Conservation (phyloP, 2,329 filamentous ascomycete species). For the Arthrobotrys sphaeroides region DNA sequence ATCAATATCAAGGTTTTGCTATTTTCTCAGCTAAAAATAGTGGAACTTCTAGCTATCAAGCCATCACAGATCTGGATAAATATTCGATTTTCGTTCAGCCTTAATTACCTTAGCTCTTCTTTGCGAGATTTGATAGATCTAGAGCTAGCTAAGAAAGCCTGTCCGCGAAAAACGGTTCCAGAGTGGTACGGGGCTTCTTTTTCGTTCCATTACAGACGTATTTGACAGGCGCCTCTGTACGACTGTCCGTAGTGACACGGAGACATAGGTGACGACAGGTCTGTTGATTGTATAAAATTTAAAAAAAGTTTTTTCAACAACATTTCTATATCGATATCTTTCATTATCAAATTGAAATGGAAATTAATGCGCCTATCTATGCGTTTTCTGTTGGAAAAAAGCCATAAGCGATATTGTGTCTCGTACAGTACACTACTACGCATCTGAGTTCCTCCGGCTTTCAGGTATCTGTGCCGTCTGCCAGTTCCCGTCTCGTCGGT, state of each 20-base stretch:
- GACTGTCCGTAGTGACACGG: neutral
- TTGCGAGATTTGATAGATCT: too few relatives aligned
- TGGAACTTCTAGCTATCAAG: too few relatives aligned
- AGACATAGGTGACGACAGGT: neutral
- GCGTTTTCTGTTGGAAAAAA: neutral
- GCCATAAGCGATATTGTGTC: too few relatives aligned
- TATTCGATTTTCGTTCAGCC: too few relatives aligned
- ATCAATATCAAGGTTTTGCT: too few relatives aligned
- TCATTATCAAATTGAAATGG: neutral
- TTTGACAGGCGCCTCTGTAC: neutral
- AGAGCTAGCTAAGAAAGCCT: neutral
- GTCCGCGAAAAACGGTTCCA: neutral
- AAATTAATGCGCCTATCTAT: neutral
- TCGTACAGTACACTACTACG: too few relatives aligned
- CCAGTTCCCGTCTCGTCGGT: neutral
- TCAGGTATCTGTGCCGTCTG: neutral
- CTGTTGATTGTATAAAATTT: too few relatives aligned
- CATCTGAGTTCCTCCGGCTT: too few relatives aligned
- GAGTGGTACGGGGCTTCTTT: neutral
- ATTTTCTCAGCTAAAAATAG: too few relatives aligned
- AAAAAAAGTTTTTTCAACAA: neutral
- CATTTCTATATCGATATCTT: too few relatives aligned
- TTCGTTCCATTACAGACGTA: neutral
- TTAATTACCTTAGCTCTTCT: too few relatives aligned
- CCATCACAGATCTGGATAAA: too few relatives aligned